phyloP scores from a whole-genome alignment of 2,329 filamentous ascomycete species.

The Aspergillus sp. region DNA sequence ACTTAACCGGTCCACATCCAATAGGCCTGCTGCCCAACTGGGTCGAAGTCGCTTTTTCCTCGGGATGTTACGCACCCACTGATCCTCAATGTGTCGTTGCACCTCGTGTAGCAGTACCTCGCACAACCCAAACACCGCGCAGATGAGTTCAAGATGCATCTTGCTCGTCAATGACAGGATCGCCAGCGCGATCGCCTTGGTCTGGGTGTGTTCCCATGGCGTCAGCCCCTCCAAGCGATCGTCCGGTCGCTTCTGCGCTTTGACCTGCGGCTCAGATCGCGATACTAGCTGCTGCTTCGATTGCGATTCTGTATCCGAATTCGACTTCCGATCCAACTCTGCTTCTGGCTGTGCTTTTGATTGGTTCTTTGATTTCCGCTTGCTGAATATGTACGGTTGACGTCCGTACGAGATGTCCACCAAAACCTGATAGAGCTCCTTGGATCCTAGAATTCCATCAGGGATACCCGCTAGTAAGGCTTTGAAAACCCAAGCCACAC shows the following conservation, averaged over 20 bases:
- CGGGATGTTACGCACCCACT: neutral
- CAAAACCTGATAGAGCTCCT: slow-evolving; percentile 25
- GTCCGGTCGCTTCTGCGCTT: slow-evolving; percentile 4
- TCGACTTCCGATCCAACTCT: slow-evolving; percentile 4
- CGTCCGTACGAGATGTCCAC: slow-evolving; percentile 22
- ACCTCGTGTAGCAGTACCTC: slow-evolving; percentile 24
- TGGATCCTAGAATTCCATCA: slow-evolving; percentile 33
- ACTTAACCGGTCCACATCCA: slow-evolving; percentile 23
- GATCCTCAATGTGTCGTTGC: slow-evolving; percentile 5
- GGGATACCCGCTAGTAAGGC: slow-evolving; percentile 32
- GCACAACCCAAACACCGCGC: slow-evolving; percentile 34
- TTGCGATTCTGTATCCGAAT: slow-evolving; percentile 3
- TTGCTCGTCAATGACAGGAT: slow-evolving; percentile 30
- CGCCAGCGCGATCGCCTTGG: slow-evolving; percentile 31
- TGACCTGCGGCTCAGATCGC: too few species aligned
- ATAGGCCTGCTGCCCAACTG: slow-evolving; percentile 15
- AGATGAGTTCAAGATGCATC: slow-evolving; percentile 36
- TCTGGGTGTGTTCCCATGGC: slow-evolving; percentile 15
- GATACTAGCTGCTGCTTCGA: too few species aligned
- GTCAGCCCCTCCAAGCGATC: slow-evolving; percentile 17
- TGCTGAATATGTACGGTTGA: neutral
- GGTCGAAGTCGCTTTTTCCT: slow-evolving; percentile 6
- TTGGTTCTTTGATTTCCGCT: too few species aligned
- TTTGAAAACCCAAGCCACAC: slow-evolving; percentile 30
- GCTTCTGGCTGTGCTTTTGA: too few species aligned